These are phyloP conservation scores for Rosellinia necatrix DNA, from an alignment of 2,329 filamentous ascomycete species.

Conservation along the genomic window DNA sequence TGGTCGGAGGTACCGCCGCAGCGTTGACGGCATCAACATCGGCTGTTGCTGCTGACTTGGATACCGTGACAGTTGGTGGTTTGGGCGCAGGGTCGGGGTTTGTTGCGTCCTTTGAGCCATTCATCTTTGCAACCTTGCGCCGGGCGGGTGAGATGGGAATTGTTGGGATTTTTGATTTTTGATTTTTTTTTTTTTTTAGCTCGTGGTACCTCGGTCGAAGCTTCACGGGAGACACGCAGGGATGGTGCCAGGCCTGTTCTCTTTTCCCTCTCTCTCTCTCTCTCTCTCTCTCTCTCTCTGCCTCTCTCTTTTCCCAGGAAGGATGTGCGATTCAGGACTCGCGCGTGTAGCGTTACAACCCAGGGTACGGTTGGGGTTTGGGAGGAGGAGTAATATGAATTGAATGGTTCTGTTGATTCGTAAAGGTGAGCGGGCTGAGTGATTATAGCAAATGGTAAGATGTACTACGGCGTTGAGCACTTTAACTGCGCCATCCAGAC, in stretches of 20 bases:
- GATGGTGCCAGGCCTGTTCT: background rate
- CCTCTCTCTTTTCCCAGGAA: background rate
- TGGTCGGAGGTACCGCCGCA: slow-evolving; percentile 12
- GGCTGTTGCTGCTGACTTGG: slow-evolving; percentile 13
- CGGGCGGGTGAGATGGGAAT: background rate
- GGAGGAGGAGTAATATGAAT: background rate
- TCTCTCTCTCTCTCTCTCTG: background rate
- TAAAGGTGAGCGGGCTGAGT: background rate
- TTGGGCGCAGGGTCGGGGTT: slow-evolving; percentile 14
- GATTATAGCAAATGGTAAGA: background rate
- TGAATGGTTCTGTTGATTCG: background rate
- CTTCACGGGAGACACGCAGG: background rate
- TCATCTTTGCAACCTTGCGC: slow-evolving; percentile 31
- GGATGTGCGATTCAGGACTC: background rate
- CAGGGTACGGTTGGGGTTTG: background rate
- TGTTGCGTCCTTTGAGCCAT: slow-evolving; percentile 35
- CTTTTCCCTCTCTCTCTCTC: background rate
- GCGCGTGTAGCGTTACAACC: too few relatives aligned
- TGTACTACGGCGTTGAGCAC: background rate
- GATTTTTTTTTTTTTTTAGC: too few relatives aligned
- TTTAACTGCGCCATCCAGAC: slow-evolving; percentile 14
- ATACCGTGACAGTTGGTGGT: slow-evolving; percentile 6
- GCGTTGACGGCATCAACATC: slow-evolving; percentile 6
- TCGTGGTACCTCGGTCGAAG: background rate
- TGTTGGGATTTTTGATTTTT: background rate